Evolutionary conservation across 129 eudicot genomes (phyloP).

Genomic region (Gnaphalium uliginosum): DNA sequence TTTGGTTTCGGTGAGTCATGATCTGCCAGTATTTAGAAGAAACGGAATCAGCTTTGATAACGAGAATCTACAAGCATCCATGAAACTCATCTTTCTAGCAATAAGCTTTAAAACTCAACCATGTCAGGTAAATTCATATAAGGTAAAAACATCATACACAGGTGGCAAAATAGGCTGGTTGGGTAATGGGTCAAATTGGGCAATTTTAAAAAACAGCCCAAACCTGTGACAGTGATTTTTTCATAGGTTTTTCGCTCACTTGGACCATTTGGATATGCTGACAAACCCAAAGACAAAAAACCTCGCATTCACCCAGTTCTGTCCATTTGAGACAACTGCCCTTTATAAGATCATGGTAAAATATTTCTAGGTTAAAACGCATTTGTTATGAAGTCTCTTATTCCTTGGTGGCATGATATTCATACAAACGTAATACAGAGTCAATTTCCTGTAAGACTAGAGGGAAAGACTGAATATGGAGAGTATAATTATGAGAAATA

Average conservation of each 20-base stretch:
- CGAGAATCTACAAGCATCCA: neutral
- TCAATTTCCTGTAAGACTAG: slow-evolving; percentile 7
- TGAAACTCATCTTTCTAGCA: neutral
- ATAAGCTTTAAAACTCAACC: neutral
- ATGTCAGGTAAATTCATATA: neutral
- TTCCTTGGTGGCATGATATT: slow-evolving; percentile 6
- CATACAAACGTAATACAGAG: slow-evolving; percentile 6
- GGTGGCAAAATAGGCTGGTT: neutral
- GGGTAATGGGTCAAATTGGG: neutral
- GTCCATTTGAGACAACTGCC: neutral
- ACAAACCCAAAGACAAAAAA: neutral
- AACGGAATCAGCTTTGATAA: neutral
- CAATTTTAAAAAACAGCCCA: neutral
- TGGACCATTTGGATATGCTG: neutral
- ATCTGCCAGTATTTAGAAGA: slow-evolving; percentile 49
- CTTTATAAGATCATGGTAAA: neutral
- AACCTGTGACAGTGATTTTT: neutral
- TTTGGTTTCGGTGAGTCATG: slow-evolving; percentile 59
- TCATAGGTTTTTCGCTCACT: neutral
- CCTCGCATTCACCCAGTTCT: neutral
- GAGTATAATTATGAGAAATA: neutral
- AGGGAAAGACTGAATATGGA: neutral
- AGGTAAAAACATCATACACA: neutral
- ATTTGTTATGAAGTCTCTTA: slow-evolving; percentile 14
- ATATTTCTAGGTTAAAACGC: slow-evolving; percentile 12